Conservation (phyloP, 345 rosid genomes). For the Salix suchowensis region DNA sequence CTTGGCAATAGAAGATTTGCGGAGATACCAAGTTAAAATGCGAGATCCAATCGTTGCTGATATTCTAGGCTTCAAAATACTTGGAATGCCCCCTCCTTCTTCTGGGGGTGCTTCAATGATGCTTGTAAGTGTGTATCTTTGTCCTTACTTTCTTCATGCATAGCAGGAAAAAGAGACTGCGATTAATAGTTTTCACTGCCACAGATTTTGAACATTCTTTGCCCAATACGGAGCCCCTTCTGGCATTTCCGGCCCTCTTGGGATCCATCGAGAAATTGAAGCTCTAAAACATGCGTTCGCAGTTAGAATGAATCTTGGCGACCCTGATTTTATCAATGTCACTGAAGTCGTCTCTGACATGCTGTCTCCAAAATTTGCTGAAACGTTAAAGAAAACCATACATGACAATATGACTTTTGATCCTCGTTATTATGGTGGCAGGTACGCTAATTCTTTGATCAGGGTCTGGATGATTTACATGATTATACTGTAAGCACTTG, state of each 20-base stretch:
- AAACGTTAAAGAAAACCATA: slow-evolving; percentile 38
- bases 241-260: slow-evolving; percentile 37
- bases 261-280: slow-evolving; percentile 55
- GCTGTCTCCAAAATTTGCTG: slow-evolving; percentile 52
- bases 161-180: not conserved
- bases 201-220: slow-evolving; percentile 53
- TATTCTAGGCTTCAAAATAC: slow-evolving; percentile 37
- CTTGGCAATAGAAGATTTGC: slow-evolving; percentile 44
- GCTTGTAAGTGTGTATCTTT: slow-evolving; percentile 37
- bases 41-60: slow-evolving; percentile 36
- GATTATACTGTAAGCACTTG: too few species aligned
- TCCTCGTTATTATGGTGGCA: slow-evolving; percentile 47
- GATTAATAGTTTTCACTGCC: not conserved
- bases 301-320: slow-evolving; percentile 64
- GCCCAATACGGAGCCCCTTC: slow-evolving; percentile 38
- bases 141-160: not conserved
- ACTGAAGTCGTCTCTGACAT: slow-evolving; percentile 42
- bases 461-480: too few species aligned
- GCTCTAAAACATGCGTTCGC: slow-evolving; percentile 62
- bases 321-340: slow-evolving; percentile 48
- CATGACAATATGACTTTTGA: slow-evolving; percentile 52
- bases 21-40: slow-evolving; percentile 37
- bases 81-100: slow-evolving; percentile 70
- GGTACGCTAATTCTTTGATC: slow-evolving; percentile 18
- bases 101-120: slow-evolving; percentile 52